phyloP scores from a whole-genome alignment of 768 basidiomycete species.

The Candolleomyces eurysporus region DNA sequence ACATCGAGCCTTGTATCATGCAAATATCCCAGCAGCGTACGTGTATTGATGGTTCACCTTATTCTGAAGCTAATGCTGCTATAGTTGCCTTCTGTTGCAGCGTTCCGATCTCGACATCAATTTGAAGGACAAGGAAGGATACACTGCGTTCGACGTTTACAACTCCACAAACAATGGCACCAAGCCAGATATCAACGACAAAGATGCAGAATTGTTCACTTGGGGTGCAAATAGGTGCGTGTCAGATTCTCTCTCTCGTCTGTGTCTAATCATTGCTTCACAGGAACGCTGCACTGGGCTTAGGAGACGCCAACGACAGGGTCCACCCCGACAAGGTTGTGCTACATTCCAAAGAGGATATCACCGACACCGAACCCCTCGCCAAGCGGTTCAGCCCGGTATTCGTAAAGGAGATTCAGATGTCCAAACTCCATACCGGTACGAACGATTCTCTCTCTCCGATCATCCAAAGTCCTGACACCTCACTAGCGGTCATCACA shows the following conservation, averaged over 20 bases:
- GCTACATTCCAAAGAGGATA: conserved; percentile 39
- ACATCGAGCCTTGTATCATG: conserved; percentile 81
- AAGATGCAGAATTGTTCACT: conserved; percentile 66
- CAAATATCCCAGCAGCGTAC: conserved; percentile 70
- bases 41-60: conserved; percentile 23
- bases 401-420: conserved; percentile 61
- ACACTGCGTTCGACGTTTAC: conserved; percentile 90
- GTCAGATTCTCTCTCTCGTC: not conserved
- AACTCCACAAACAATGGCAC: conserved; percentile 84
- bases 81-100: conserved; percentile 56
- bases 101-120: conserved; percentile 68
- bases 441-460: conserved; percentile 8
- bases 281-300: conserved; percentile 87
- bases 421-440: conserved; percentile 93
- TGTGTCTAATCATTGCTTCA: not conserved
- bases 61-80: not conserved
- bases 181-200: conserved; percentile 42
- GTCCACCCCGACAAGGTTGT: conserved; percentile 73
- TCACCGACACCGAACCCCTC: conserved; percentile 24
- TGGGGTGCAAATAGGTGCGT: conserved; percentile 82
- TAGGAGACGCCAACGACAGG: conserved; percentile 78
- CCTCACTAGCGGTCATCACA: conserved; percentile 54
- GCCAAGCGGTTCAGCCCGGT: conserved; percentile 59
- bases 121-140: conserved; percentile 82
- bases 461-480: not conserved